Evolutionary conservation across 139 green algal species (phyloP).

Genomic region (Astrephomene gubernaculifera): DNA sequence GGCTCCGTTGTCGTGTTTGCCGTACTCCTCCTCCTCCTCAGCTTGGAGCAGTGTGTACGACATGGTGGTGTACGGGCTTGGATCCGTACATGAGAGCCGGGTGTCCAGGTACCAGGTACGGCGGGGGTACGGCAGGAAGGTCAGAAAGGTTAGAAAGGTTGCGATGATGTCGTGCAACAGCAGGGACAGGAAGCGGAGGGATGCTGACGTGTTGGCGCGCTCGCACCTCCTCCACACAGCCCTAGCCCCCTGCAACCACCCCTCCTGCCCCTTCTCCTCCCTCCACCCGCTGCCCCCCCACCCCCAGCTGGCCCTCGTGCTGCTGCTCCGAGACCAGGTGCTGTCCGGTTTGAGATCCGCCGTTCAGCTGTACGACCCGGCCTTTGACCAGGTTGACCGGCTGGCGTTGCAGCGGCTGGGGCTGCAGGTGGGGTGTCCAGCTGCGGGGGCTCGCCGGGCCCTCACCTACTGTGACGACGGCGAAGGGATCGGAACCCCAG

Average conservation of each 20-base stretch:
- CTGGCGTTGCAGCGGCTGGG: conserved; percentile 49
- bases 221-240: no score
- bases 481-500: no score
- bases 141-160: no score
- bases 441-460: no score
- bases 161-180: no score
- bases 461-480: no score
- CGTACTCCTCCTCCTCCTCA: no score
- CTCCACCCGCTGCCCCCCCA: background rate
- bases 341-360: conserved; percentile 18
- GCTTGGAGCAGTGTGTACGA: background rate
- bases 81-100: conserved; percentile 59
- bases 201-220: no score
- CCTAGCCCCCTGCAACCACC: no score
- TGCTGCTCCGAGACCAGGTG: conserved; percentile 50
- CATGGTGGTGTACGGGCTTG: conserved; percentile 70
- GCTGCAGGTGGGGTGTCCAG: conserved; percentile 35
- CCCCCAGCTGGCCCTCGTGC: conserved; percentile 65
- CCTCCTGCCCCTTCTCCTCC: background rate
- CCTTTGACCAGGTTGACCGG: conserved; percentile 53
- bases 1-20: no score
- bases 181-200: no score
- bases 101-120: conserved; percentile 51
- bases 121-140: no score
- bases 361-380: conserved; percentile 66